These are phyloP conservation scores for Elaeis oleifera DNA, from an alignment of 202 grass and related monocot genomes.

Conservation along the genomic window DNA sequence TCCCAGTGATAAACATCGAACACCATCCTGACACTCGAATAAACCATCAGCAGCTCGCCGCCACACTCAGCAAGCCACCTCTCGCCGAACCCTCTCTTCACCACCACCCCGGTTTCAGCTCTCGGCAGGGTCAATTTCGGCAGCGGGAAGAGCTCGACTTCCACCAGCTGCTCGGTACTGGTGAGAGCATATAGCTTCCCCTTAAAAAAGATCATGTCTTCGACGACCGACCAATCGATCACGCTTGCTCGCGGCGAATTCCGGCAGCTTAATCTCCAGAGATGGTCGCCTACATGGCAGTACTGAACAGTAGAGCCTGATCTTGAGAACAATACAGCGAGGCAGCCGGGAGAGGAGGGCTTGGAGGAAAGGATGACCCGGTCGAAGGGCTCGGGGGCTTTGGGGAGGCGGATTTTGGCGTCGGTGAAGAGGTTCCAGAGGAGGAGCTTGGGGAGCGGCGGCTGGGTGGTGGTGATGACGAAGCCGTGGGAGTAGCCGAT, in stretches of 20 bases:
- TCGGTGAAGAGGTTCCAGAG: constrained; percentile 69
- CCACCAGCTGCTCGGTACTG: constrained; percentile 25
- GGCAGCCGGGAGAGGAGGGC: constrained; percentile 20
- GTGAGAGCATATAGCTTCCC: constrained; percentile 47
- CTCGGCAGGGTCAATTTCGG: constrained; percentile 27
- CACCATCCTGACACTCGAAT: not conserved
- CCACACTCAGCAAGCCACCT: constrained; percentile 37
- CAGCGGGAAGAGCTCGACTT: constrained; percentile 21
- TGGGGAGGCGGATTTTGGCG: constrained; percentile 35
- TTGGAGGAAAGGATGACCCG: constrained; percentile 30
- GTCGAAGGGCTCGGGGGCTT: constrained; percentile 21
- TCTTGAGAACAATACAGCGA: constrained; percentile 37
- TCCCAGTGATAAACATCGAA: constrained; percentile 40
- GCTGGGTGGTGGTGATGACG: constrained; percentile 49
- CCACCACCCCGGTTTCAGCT: constrained; percentile 12
- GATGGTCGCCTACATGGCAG: constrained; percentile 33
- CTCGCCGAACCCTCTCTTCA: not conserved
- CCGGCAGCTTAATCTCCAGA: constrained; percentile 34
- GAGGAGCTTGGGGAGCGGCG: constrained; percentile 36
- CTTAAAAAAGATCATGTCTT: constrained; percentile 56
- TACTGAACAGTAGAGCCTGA: constrained; percentile 24
- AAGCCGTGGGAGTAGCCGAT: constrained; percentile 50
- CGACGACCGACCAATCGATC: constrained; percentile 4
- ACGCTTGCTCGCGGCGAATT: not conserved
- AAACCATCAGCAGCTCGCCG: constrained; percentile 46